These are phyloP conservation scores for Debaryomyces coudertii DNA, from an alignment of 1,139 yeast species.

Conservation along the genomic window DNA sequence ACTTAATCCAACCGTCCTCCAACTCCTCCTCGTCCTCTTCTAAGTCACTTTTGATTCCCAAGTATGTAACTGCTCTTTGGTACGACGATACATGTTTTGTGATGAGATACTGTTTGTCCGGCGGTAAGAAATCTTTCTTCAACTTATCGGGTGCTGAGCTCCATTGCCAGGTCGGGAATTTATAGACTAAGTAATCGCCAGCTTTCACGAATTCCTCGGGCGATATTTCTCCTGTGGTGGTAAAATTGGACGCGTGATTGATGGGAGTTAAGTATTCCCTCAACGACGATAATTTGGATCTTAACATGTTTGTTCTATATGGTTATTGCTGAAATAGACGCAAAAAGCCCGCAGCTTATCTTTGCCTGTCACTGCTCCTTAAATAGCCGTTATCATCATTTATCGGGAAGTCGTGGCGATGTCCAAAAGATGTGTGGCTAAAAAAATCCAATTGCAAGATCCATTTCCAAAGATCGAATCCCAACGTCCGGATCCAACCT, in stretches of 20 bases:
- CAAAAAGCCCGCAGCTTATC: neutral
- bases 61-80: conserved; percentile 67
- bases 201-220: conserved; percentile 93
- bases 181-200: conserved; percentile 87
- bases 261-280: conserved; percentile 94
- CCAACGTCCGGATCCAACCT: neutral
- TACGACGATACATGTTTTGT: conserved; percentile 89
- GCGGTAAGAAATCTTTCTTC: conserved; percentile 74
- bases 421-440: neutral
- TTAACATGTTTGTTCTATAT: conserved; percentile 32
- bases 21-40: conserved; percentile 39
- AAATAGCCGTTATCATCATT: neutral
- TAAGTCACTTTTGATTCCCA: conserved; percentile 40
- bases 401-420: neutral
- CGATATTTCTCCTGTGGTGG: conserved; percentile 84
- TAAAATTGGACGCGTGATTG: conserved; percentile 78
- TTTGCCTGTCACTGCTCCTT: neutral
- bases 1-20: conserved; percentile 64
- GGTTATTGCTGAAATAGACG: neutral
- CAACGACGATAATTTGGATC: conserved; percentile 81
- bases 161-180: conserved; percentile 99
- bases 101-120: conserved; percentile 81
- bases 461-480: neutral
- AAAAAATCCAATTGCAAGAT: neutral
- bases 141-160: conserved; percentile 64